Percentiles rank a stretch among this genome's conserved stretches.
These are phyloP conservation scores for Scenedesmus sp. DNA, from an alignment of 163 green algal species.

Conservation along the genomic window DNA sequence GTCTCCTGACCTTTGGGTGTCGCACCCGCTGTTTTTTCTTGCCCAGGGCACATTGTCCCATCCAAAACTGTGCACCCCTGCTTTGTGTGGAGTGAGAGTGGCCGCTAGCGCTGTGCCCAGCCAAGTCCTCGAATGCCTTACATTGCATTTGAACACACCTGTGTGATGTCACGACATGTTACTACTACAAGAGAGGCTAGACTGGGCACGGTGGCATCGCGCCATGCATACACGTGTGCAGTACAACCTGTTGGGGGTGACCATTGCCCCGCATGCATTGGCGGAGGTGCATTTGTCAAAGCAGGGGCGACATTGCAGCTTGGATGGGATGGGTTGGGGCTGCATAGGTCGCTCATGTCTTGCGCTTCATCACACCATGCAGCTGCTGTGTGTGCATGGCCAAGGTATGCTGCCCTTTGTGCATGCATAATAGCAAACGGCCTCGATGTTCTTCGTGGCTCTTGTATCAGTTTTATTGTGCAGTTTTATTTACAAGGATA, in stretches of 20 bases:
- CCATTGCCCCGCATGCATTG: background rate
- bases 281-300: background rate
- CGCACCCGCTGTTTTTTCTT: background rate
- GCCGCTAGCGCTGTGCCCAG: background rate
- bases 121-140: background rate
- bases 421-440: too few species aligned
- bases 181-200: background rate
- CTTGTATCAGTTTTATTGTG: background rate
- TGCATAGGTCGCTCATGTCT: background rate
- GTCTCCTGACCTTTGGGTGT: constrained; percentile 2
- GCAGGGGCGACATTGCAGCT: background rate
- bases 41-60: background rate
- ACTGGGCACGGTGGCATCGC: background rate
- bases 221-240: background rate
- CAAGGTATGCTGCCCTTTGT: background rate
- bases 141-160: background rate
- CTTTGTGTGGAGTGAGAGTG: background rate
- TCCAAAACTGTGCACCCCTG: constrained; percentile 10
- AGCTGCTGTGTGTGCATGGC: background rate
- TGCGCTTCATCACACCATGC: background rate
- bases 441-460: too few species aligned
- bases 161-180: background rate
- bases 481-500: background rate
- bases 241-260: background rate
- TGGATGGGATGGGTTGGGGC: background rate